Conservation (phyloP, 2,329 filamentous ascomycete genomes). For the Colletotrichum simmondsii region DNA sequence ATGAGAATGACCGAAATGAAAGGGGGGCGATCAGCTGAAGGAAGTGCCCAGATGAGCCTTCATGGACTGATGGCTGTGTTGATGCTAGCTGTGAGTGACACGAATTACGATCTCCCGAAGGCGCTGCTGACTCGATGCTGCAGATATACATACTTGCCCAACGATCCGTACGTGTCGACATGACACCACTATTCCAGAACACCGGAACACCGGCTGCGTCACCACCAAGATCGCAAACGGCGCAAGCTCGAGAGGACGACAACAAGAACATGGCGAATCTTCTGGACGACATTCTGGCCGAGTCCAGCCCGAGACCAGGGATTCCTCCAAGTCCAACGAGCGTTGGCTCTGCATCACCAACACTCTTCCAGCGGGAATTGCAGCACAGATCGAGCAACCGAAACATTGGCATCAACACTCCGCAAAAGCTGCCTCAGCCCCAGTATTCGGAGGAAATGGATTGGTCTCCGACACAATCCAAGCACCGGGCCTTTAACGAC, state of each 20-base stretch:
- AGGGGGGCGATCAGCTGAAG: constrained; percentile 48
- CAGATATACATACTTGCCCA: constrained; percentile 58
- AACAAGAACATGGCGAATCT: constrained; percentile 57
- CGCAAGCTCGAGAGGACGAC: constrained; percentile 41
- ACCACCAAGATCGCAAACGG: constrained; percentile 35
- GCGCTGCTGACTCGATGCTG: constrained; percentile 37
- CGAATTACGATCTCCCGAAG: neutral
- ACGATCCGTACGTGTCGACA: constrained; percentile 65
- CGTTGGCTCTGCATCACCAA: constrained; percentile 35
- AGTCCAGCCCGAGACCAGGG: constrained; percentile 35
- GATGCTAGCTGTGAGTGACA: constrained; percentile 62
- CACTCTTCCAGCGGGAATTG: constrained; percentile 27
- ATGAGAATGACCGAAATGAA: constrained; percentile 53
- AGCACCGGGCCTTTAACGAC: constrained; percentile 65
- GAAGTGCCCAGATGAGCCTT: constrained; percentile 57
- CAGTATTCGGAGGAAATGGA: constrained; percentile 75
- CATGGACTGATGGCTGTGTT: constrained; percentile 67
- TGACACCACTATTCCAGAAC: constrained; percentile 62
- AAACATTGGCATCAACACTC: constrained; percentile 32
- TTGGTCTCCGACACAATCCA: constrained; percentile 73
- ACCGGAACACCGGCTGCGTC: constrained; percentile 37
- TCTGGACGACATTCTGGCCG: constrained; percentile 56
- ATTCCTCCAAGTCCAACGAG: constrained; percentile 26
- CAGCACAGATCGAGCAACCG: constrained; percentile 31
- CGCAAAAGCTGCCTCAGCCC: constrained; percentile 35